Evolutionary conservation across 805 yeast species (phyloP).

Genomic region (Teunomyces kruisii): DNA sequence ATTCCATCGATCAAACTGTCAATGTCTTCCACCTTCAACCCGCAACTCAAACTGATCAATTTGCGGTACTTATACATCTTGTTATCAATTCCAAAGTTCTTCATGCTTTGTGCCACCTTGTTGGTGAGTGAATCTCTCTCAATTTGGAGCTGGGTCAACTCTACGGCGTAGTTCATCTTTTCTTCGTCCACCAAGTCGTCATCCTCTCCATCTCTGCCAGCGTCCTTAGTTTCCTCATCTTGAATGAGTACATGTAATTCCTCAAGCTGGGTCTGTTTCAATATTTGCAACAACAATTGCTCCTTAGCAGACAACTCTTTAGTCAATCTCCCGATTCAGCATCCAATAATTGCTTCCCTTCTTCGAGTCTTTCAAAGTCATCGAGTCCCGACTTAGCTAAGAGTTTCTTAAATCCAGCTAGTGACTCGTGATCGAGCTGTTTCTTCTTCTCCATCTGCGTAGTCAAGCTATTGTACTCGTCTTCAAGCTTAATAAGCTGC

Average conservation of each 20-base stretch:
- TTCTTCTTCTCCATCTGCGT: slow-evolving; percentile 52
- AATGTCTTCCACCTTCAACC: slow-evolving; percentile 74
- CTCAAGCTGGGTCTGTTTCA: slow-evolving; percentile 44
- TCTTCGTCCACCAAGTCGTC: slow-evolving; percentile 11
- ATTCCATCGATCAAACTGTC: slow-evolving; percentile 82
- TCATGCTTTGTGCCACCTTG: slow-evolving; percentile 49
- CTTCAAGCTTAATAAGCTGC: slow-evolving; percentile 41
- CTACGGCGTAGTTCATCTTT: slow-evolving; percentile 13
- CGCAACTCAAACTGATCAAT: slow-evolving; percentile 74
- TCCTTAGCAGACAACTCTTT: slow-evolving; percentile 14
- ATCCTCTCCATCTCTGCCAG: slow-evolving; percentile 7
- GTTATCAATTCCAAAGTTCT: slow-evolving; percentile 45
- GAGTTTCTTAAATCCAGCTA: slow-evolving; percentile 25
- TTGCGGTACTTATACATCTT: slow-evolving; percentile 75
- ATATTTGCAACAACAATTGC: slow-evolving; percentile 21
- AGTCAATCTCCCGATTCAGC: slow-evolving; percentile 16
- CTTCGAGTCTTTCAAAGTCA: slow-evolving; percentile 22
- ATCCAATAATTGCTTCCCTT: slow-evolving; percentile 23
- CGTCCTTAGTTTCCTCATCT: slow-evolving; percentile 23
- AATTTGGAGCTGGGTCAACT: slow-evolving; percentile 52
- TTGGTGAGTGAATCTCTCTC: slow-evolving; percentile 43
- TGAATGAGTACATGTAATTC: slow-evolving; percentile 45
- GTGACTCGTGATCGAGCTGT: slow-evolving; percentile 37
- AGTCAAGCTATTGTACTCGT: slow-evolving; percentile 19
- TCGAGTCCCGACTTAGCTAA: slow-evolving; percentile 34